These are phyloP conservation scores for Brassica balearica DNA, from an alignment of 441 rosid genomes.

Conservation along the genomic window DNA sequence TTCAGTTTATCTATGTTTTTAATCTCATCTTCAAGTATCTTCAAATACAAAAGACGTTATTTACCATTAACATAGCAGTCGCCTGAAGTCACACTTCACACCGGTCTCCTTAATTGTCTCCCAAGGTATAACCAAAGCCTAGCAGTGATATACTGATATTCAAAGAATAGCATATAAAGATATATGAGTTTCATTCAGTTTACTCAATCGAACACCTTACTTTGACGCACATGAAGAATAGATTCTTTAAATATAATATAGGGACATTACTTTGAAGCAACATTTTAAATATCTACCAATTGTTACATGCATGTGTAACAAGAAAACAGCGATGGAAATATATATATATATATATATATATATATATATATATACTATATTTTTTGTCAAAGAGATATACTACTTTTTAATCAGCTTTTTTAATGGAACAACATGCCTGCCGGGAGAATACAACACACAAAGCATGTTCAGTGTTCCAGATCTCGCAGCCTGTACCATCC, in stretches of 20 bases:
- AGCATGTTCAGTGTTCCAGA: constrained; percentile 35
- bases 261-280: not conserved
- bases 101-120: not conserved
- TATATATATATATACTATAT: too few relatives aligned
- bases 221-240: not conserved
- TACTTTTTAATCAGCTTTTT: not conserved
- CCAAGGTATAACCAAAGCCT: not conserved
- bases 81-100: not conserved
- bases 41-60: not conserved
- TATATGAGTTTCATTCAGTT: too few relatives aligned
- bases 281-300: not conserved
- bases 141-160: not conserved
- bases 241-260: not conserved
- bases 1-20: not conserved
- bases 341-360: too few relatives aligned
- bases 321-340: not conserved
- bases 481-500: constrained; percentile 50
- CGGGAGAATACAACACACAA: not conserved
- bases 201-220: too few relatives aligned
- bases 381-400: not conserved
- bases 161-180: not conserved
- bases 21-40: not conserved
- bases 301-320: not conserved
- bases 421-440: not conserved
- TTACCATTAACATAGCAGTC: not conserved